Conservation (phyloP, 805 yeast genomes). For the Candida vaughaniae region DNA sequence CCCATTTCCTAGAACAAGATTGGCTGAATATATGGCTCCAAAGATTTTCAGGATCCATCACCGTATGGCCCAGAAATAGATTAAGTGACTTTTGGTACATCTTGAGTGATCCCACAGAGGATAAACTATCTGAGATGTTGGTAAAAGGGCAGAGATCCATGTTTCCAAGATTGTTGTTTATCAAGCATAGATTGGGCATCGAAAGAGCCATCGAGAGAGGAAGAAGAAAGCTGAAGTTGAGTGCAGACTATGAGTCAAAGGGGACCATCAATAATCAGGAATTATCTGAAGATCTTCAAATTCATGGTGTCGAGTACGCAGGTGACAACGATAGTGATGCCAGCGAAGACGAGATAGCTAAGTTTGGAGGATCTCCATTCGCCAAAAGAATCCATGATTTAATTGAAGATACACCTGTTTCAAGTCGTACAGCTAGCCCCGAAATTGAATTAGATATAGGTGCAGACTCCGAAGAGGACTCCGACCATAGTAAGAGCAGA, state of each 20-base stretch:
- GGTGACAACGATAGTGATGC: slow-evolving; percentile 14
- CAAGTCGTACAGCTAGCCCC: slow-evolving; percentile 15
- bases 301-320: not conserved
- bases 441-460: slow-evolving; percentile 5
- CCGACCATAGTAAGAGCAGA: not conserved
- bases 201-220: slow-evolving; percentile 64
- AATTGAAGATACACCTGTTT: slow-evolving; percentile 7
- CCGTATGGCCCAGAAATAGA: slow-evolving; percentile 69
- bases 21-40: slow-evolving; percentile 80
- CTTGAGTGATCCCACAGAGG: slow-evolving; percentile 65
- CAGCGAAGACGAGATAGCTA: slow-evolving; percentile 13
- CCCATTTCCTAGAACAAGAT: slow-evolving; percentile 69
- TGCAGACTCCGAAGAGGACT: not conserved
- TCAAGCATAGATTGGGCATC: slow-evolving; percentile 61
- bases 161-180: slow-evolving; percentile 64
- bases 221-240: slow-evolving; percentile 24
- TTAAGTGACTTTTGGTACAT: slow-evolving; percentile 61
- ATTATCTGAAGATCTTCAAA: not conserved
- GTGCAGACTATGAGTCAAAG: slow-evolving; percentile 2
- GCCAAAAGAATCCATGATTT: slow-evolving; percentile 3
- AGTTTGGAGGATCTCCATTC: slow-evolving; percentile 9
- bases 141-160: slow-evolving; percentile 62
- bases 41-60: slow-evolving; percentile 70
- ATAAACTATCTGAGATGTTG: slow-evolving; percentile 54
- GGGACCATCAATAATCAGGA: slow-evolving; percentile 13